Base-by-base conservation (phyloP, 2,329 filamentous ascomycete genomes). In the Penicillium paneum region DNA sequence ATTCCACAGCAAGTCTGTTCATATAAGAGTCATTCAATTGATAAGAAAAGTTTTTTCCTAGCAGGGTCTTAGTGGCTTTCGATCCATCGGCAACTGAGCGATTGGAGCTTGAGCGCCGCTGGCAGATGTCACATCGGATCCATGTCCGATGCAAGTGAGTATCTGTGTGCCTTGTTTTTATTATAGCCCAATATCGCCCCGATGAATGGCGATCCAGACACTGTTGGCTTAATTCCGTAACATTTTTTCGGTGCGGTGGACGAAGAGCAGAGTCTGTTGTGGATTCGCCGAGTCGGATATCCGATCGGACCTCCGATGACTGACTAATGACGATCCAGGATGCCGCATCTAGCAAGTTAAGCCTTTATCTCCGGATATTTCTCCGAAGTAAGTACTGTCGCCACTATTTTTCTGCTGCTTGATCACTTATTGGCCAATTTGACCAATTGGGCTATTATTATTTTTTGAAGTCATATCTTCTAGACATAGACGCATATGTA, bases 51-150 rank as follows among this genome's bases (percentile, higher is more conserved):
- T 49, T 53, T 54, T 56, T 43, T 15, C 13, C 40, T 39, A 15
- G 13, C 49, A 50, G 29, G 46, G 13, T 12, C 45, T 48, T 57
- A 60, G 57, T 56, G 42, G 28, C 5, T 32, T 41, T 52, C 46
- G 57, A 46, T 53, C 39, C 35, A 49, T 64, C 57, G 61, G 62
- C 56, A 53, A 61, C 28, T 40, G 26, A 53, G 12, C 31, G 28
- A 64, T 64, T 63, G 62, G 62, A 59, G 55, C 48, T 42, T 57
- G 26, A 11, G 8, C 52, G 49, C 60, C 60, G 60, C 49, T 24
- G 26, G 17, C 49, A 44, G 15, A 47, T 52, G 21, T 56, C 13
- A 24, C 29, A 28, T 64, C 63, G 61, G 63, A 62, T 41, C 21
- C 24, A 32, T 8, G 49, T 62, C 63, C 63, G 63, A 65, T 26